Evolutionary conservation across 495 filamentous ascomycete species (phyloP), one percentile per base, ranked within the genome.

Genomic region (Penicillium robsamsonii): DNA sequence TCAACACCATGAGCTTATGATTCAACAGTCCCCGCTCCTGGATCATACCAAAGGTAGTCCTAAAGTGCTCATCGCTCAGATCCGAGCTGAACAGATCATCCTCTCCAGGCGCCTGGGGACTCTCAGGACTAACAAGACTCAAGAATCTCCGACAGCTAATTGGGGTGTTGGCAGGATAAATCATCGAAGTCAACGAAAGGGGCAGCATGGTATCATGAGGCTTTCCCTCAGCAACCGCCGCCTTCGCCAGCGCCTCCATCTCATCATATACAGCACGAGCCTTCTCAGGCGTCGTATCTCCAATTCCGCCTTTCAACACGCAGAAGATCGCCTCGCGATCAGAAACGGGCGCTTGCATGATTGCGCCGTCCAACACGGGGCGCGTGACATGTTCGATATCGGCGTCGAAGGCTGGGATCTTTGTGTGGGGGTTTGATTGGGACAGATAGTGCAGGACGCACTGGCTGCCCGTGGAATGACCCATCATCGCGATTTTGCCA

Each of bases 61-160:
- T 54, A 15, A 92, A 65, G 56, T 78, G 70, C 38, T 80, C 75
- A 50, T 88, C 84, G 0, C 69, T 64, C 11, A 96, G 70, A 68
- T 92, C 89, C n/a, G 87, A 87, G 48, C 86, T 89, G 72, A 96
- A 97, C 60, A 87, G 86, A 66, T 97, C 93, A 68, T 97, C 92
- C 41, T 88, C 88, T 4, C 88, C 87, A 0, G 73, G 77, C 22
- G 68, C 47, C 62, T 83, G 57, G 30, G 79, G 68, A 42, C 69
- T 71, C 24, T 77, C 77, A 0, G 77, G 75, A 44, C 78, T 84
- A 10, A 80, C 79, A 13, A 96, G 74, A 56, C 82, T 82, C 29
- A 84, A 64, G 79, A 87, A 90, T 41, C 92, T 65, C 68, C 35
- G 87, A 84, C 60, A 45, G 79, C 69, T 84, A 18, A 92, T 73